Evolutionary conservation across 148 eudicot genomes (phyloP).

Genomic region (Camellia granthamiana): DNA sequence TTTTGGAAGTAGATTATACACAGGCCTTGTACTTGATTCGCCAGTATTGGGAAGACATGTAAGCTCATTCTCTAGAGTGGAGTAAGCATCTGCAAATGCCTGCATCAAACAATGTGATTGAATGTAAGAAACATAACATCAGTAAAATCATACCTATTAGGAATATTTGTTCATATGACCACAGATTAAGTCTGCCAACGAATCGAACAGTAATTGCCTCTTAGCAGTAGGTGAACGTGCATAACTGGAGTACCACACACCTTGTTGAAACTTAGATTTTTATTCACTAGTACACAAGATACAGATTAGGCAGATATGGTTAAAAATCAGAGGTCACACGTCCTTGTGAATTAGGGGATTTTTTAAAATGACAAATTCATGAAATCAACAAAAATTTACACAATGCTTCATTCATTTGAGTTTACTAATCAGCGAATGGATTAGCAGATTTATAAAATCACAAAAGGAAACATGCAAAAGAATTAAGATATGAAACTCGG

Average conservation of each 20-base stretch:
- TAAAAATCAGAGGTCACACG: not conserved
- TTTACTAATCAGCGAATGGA: not conserved
- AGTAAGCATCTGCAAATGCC: conserved; percentile 99
- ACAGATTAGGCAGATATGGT: not conserved
- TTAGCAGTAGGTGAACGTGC: not conserved
- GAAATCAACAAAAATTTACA: not conserved
- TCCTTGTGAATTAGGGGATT: conserved; percentile 4
- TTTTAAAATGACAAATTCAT: not conserved
- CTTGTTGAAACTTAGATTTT: not conserved
- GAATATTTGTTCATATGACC: not conserved
- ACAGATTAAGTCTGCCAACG: not conserved
- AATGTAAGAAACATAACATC: not conserved
- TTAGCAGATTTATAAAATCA: not conserved
- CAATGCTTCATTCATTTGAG: not conserved
- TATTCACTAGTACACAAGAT: not conserved
- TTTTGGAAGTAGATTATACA: conserved; percentile 62
- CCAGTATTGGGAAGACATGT: conserved; percentile 37
- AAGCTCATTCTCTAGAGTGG: conserved; percentile 61
- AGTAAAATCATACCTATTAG: not conserved
- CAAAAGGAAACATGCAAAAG: not conserved
- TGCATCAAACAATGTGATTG: conserved; percentile 26
- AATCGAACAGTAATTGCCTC: not conserved
- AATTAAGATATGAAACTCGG: not conserved
- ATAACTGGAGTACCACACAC: not conserved
- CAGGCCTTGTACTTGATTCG: conserved; percentile 38